A percentile compares a stretch with the other conserved stretches of the same genome.
phyloP scores from a whole-genome alignment of 2,329 filamentous ascomycete genomes.

The Exophiala calicioides region DNA sequence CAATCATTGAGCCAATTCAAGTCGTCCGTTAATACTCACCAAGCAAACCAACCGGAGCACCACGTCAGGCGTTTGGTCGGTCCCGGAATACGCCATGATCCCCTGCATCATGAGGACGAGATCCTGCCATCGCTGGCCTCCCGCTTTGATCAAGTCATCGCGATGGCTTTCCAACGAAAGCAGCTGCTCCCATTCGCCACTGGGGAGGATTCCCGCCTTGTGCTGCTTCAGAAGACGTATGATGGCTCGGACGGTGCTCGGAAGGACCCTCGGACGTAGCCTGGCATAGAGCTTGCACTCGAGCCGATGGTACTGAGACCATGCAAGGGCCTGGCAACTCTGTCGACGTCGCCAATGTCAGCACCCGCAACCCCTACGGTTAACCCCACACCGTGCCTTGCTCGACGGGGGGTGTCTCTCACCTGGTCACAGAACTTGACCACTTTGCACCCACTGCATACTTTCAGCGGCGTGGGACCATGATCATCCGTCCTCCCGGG shows the following conservation, averaged over 20 bases:
- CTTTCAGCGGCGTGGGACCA: too few relatives aligned
- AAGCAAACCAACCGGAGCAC: constrained; percentile 44
- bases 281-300: constrained; percentile 58
- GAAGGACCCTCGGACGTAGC: constrained; percentile 51
- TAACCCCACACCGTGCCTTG: neutral
- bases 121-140: constrained; percentile 48
- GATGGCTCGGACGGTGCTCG: constrained; percentile 57
- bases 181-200: constrained; percentile 47
- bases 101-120: constrained; percentile 57
- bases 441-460: constrained; percentile 59
- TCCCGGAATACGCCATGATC: constrained; percentile 54
- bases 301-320: constrained; percentile 60
- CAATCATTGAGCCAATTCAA: neutral
- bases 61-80: constrained; percentile 45
- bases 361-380: too few relatives aligned
- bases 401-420: constrained; percentile 26
- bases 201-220: constrained; percentile 39
- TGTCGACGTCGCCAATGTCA: constrained; percentile 33
- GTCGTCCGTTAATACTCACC: constrained; percentile 19
- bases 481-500: constrained; percentile 22
- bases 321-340: constrained; percentile 61
- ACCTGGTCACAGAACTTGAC: constrained; percentile 64
- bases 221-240: constrained; percentile 55
- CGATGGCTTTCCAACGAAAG: constrained; percentile 51
- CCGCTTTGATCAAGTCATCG: constrained; percentile 47